A percentile compares a stretch with the other conserved stretches of the same genome.
Evolutionary conservation across 495 filamentous ascomycete genomes (phyloP).

Genomic region (Penicillium argentinense): DNA sequence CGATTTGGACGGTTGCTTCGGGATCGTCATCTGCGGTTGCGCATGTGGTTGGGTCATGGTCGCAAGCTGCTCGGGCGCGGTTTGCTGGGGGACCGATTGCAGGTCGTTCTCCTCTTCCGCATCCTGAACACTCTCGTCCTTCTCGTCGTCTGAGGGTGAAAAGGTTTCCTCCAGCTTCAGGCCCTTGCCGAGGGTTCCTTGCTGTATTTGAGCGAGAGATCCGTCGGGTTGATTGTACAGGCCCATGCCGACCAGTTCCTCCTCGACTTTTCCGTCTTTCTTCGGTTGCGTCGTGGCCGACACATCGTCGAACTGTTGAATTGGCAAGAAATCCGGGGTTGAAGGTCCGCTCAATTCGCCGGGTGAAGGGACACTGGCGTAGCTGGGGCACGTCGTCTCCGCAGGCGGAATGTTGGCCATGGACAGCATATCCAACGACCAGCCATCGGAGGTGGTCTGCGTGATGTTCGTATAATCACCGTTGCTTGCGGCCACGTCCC

Average conservation of each 20-base stretch:
- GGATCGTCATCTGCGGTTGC: constrained; percentile 10
- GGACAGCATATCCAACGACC: constrained; percentile 41
- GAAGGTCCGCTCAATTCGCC: constrained; percentile 51
- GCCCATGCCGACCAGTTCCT: constrained; percentile 81
- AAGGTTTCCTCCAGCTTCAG: constrained; percentile 84
- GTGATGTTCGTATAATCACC: constrained; percentile 20
- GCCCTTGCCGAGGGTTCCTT: constrained; percentile 59
- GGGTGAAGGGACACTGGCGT: constrained; percentile 42
- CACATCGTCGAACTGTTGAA: constrained; percentile 41
- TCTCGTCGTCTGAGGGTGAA: constrained; percentile 68
- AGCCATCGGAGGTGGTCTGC: constrained; percentile 32
- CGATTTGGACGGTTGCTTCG: constrained; percentile 33
- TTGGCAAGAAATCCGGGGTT: constrained; percentile 60
- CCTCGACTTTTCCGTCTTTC: constrained; percentile 43
- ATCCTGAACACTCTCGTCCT: constrained; percentile 52
- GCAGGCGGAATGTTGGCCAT: constrained; percentile 39
- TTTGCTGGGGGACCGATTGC: constrained; percentile 13
- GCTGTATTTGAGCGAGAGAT: constrained; percentile 47
- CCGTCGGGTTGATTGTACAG: constrained; percentile 70
- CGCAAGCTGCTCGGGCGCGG: not conserved
- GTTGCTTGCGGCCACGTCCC: constrained; percentile 20
- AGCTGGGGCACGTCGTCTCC: constrained; percentile 32
- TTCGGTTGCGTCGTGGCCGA: constrained; percentile 23
- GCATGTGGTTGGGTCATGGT: constrained; percentile 12
- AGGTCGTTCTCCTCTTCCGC: constrained; percentile 37